Conservation (phyloP, 345 rosid species). For the Murraya koenigii region DNA sequence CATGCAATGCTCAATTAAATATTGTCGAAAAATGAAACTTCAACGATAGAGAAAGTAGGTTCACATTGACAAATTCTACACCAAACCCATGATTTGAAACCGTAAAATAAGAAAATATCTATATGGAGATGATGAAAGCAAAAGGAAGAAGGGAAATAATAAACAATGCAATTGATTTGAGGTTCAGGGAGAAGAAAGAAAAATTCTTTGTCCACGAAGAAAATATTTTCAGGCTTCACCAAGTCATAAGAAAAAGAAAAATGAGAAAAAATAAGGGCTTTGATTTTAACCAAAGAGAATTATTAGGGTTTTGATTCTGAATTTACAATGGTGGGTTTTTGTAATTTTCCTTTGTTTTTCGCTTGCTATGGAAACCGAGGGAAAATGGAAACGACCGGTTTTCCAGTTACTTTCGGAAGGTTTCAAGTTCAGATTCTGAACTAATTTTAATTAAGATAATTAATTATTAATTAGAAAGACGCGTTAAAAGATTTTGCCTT, state of each 20-base stretch:
- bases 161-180: neutral
- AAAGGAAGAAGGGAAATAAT: neutral
- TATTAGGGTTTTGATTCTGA: neutral
- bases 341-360: neutral
- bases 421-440: neutral
- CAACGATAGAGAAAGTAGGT: neutral
- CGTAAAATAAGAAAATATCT: neutral
- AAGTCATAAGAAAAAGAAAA: neutral
- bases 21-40: slow-evolving; percentile 6
- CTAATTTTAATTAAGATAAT: neutral
- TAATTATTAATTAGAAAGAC: neutral
- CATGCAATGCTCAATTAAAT: slow-evolving; percentile 7
- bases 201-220: neutral
- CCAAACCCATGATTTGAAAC: neutral
- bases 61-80: slow-evolving; percentile 21
- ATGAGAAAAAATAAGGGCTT: neutral
- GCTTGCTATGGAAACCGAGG: neutral
- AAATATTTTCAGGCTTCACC: neutral
- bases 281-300: neutral
- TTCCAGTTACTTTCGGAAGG: slow-evolving; percentile 22
- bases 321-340: neutral
- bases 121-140: neutral
- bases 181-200: neutral
- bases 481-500: neutral
- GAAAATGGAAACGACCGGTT: slow-evolving; percentile 14